These are phyloP conservation scores for Primulina eburnea DNA, from an alignment of 257 asterid species.

Conservation along the genomic window DNA sequence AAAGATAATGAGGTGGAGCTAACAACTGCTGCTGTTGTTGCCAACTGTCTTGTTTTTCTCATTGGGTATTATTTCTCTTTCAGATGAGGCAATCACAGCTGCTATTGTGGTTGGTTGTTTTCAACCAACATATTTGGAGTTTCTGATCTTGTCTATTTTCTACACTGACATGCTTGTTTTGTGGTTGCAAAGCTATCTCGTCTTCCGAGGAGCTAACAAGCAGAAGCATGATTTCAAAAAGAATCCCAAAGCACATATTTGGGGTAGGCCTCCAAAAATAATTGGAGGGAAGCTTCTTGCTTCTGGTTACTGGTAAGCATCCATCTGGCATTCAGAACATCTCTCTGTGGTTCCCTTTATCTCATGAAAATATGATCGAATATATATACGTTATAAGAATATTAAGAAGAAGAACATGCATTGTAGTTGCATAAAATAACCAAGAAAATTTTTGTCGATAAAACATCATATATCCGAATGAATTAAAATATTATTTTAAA, in stretches of 20 bases:
- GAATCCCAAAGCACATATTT: constrained; percentile 78
- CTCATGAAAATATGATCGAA: constrained; percentile 4
- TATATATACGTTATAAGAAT: too few relatives aligned
- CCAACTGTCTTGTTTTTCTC: constrained; percentile 74
- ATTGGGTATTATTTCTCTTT: constrained; percentile 54
- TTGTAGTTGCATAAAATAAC: too few relatives aligned
- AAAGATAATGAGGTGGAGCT: constrained; percentile 68
- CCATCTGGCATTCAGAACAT: constrained; percentile 1
- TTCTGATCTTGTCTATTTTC: constrained; percentile 4
- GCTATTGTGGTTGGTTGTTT: constrained; percentile 2
- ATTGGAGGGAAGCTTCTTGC: constrained; percentile 95
- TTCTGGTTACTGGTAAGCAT: constrained; percentile 90
- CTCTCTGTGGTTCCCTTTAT: not conserved
- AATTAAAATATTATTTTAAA: too few relatives aligned
- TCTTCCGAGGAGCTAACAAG: constrained; percentile 97
- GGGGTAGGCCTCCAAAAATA: constrained; percentile 93
- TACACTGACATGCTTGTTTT: constrained; percentile 27
- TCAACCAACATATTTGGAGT: constrained; percentile 6
- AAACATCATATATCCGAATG: too few relatives aligned
- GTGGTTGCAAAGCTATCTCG: constrained; percentile 56
- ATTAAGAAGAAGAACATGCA: too few relatives aligned
- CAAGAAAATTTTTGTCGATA: too few relatives aligned
- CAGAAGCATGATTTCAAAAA: constrained; percentile 89
- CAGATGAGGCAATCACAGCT: constrained; percentile 19
- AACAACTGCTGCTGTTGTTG: constrained; percentile 64